phyloP scores from a whole-genome alignment of 2,329 filamentous ascomycete species.

The Diaporthe helianthi region DNA sequence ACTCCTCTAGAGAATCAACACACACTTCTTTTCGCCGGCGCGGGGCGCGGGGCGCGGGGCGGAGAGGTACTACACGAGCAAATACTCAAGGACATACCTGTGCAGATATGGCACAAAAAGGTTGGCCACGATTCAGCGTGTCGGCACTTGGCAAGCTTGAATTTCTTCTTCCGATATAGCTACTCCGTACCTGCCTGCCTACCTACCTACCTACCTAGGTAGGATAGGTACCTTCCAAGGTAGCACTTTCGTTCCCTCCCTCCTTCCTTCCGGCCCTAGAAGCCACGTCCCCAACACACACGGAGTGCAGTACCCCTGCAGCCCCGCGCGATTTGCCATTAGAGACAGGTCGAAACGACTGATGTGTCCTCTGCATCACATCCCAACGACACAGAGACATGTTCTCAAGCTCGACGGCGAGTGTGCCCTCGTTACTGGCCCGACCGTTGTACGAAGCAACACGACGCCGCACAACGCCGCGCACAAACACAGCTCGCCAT shows the following conservation, averaged over 20 bases:
- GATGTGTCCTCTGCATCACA: slow-evolving; percentile 1
- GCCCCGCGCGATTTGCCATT: neutral
- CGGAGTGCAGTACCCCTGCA: neutral
- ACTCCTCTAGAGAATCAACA: neutral
- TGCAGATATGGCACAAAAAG: slow-evolving; percentile 19
- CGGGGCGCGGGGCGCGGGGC: slow-evolving; percentile 23
- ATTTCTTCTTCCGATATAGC: neutral
- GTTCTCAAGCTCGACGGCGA: slow-evolving; percentile 5
- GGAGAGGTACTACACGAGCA: neutral
- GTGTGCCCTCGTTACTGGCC: slow-evolving; percentile 10
- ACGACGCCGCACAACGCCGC: neutral
- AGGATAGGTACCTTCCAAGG: neutral
- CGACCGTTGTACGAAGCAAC: slow-evolving; percentile 12
- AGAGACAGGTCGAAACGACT: neutral
- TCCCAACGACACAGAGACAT: slow-evolving; percentile 8
- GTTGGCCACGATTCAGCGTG: slow-evolving; percentile 18
- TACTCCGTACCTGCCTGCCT: too few relatives aligned
- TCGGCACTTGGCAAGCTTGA: slow-evolving; percentile 15
- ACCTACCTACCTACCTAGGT: neutral
- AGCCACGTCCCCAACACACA: neutral
- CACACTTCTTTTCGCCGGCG: neutral
- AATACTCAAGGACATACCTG: too few relatives aligned
- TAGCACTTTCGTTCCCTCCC: neutral
- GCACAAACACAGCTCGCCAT: slow-evolving; percentile 7
- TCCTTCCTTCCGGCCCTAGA: neutral